Conservation (phyloP, 441 rosid species). For the Populus tomentosa region DNA sequence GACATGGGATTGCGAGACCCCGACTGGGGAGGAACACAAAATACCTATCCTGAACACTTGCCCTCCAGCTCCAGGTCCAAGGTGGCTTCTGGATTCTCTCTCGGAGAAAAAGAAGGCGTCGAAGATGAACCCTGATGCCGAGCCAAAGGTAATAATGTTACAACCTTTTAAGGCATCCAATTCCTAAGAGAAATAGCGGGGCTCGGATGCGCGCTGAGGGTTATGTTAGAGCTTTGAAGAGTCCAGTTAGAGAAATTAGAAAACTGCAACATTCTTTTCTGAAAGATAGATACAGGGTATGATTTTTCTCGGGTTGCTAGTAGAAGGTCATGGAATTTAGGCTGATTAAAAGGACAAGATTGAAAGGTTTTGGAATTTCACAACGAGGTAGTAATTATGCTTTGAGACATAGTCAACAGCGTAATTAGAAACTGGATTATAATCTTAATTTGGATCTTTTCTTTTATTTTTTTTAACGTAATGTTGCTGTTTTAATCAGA, state of each 20-base stretch:
- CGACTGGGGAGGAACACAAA: background rate
- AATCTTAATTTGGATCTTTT: background rate
- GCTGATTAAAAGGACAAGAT: background rate
- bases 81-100: background rate
- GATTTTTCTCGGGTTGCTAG: background rate
- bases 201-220: background rate
- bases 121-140: background rate
- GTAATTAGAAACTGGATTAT: background rate
- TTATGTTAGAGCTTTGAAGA: background rate
- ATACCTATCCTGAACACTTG: background rate
- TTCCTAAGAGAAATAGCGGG: background rate
- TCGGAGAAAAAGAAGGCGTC: background rate
- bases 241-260: background rate
- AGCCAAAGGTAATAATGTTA: background rate
- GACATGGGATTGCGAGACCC: background rate
- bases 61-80: background rate
- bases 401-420: background rate
- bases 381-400: background rate
- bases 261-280: background rate
- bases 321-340: background rate
- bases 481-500: background rate
- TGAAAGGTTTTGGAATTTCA: background rate
- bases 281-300: background rate
- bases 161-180: background rate
- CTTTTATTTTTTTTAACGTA: too few species aligned